These are phyloP conservation scores for Litsea cubeba DNA, from an alignment of 164 flowering plant genomes.

Conservation along the genomic window DNA sequence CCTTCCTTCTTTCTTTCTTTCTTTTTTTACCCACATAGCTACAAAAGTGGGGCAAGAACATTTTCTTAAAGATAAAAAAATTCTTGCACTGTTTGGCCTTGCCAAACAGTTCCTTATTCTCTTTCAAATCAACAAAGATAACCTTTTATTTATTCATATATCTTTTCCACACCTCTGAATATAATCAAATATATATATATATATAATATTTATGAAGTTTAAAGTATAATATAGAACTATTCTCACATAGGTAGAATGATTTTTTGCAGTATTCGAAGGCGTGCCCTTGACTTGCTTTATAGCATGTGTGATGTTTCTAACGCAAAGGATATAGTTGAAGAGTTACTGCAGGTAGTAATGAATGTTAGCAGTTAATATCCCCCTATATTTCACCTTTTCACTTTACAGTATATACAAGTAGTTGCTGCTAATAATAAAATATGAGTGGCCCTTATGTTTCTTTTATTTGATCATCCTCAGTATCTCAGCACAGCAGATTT, in stretches of 20 bases:
- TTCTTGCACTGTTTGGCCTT: no score
- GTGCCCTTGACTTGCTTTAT: slow-evolving; percentile 98
- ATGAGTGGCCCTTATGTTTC: slow-evolving; percentile 1
- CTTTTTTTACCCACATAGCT: no score
- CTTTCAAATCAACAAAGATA: not conserved
- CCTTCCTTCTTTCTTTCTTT: no score
- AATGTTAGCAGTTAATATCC: not conserved
- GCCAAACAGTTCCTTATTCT: not conserved
- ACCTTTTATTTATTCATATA: not conserved
- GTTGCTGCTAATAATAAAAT: not conserved
- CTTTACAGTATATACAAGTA: not conserved
- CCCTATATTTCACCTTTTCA: not conserved
- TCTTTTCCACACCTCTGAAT: not conserved
- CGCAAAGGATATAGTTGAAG: slow-evolving; percentile 99
- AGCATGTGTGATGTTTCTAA: slow-evolving; percentile 99
- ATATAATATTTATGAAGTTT: not conserved
- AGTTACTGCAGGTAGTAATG: slow-evolving; percentile 79
- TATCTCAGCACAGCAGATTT: slow-evolving; percentile 96
- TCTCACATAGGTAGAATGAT: not conserved
- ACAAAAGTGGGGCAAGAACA: no score
- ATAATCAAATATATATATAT: not conserved
- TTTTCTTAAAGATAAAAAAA: no score
- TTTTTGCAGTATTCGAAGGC: slow-evolving; percentile 76
- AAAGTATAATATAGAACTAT: not conserved
- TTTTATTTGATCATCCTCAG: slow-evolving; percentile 31